Base-by-base conservation (phyloP, 495 filamentous ascomycete genomes). In the Annulohypoxylon nitens region DNA sequence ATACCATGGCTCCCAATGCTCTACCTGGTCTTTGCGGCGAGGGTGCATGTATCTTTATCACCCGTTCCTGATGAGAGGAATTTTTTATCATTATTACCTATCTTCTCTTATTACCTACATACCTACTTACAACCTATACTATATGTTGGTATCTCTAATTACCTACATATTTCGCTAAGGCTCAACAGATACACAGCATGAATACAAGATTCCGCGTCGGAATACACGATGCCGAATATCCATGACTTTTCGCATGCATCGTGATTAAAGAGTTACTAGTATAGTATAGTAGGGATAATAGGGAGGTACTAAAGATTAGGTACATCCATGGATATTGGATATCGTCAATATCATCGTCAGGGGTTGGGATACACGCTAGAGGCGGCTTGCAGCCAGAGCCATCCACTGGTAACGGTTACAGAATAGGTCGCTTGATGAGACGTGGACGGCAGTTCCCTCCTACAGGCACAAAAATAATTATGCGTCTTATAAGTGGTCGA, bases 1-100 rank as follows among this genome's bases (percentile, higher is more conserved):
- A 9, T 64, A 51, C 39, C 53, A 55, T 68, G 67, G 72, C 68
- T 71, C 64, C 67, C 72, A 75, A 75, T 75, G 60, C 60, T n/a
- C 54, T 33, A 1, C 62, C 67, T 54, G 60, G 64, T 26, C 58
- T 64, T 2, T 62, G 62, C 63, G 50, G 41, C 59, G 64, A 70
- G 48, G 50, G 53, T 30, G 37, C 60, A 71, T 71, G 59, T 53
- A 75, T 60, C 58, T 71, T 71, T 65, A 68, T 68, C 64, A 67
- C 45, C 53, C 45, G 60, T 71, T 68, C 67, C 63, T 71, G 67
- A 61, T 36, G 36, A 55, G 66, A 51, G 37, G 23, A 37, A 60
- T 25, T 2, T 25, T 58, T 51, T 73, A 18, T 36, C 39, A 54
- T 45, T 41, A 9, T 61, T 30, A 9, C 10, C 54, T 4, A 9